phyloP scores from a whole-genome alignment of 2,329 filamentous ascomycete genomes.

The Colletotrichum sp. region DNA sequence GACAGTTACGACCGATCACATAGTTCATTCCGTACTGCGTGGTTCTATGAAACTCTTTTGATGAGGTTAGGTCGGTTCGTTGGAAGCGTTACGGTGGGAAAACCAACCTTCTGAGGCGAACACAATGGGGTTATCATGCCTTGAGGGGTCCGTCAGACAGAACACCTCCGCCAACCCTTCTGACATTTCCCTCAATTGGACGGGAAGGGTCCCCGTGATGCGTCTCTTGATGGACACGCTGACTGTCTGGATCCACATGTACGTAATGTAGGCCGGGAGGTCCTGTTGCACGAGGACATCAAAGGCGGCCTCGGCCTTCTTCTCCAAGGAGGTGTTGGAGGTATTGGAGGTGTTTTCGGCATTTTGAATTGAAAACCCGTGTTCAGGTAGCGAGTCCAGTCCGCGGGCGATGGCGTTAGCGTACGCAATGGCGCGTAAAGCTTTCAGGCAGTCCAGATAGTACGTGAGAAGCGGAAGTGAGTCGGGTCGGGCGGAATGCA shows the following conservation, averaged over 20 bases:
- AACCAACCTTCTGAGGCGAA: slow-evolving; percentile 74
- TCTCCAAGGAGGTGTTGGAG: slow-evolving; percentile 63
- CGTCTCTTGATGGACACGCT: slow-evolving; percentile 71
- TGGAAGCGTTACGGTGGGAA: accelerated
- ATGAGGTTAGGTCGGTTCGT: not conserved
- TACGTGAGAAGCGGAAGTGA: slow-evolving; percentile 73
- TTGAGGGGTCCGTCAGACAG: slow-evolving; percentile 76
- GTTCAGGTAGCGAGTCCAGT: slow-evolving; percentile 59
- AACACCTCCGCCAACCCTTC: slow-evolving; percentile 80
- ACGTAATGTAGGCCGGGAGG: slow-evolving; percentile 73
- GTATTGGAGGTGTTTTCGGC: slow-evolving; percentile 61
- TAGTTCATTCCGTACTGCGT: slow-evolving; percentile 79
- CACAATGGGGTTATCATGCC: slow-evolving; percentile 77
- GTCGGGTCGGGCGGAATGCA: slow-evolving; percentile 62
- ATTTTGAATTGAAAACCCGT: slow-evolving; percentile 58
- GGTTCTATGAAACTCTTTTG: slow-evolving; percentile 69
- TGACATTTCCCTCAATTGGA: slow-evolving; percentile 69
- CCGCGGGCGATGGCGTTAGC: slow-evolving; percentile 71
- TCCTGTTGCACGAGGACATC: slow-evolving; percentile 69
- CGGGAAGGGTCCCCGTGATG: slow-evolving; percentile 70
- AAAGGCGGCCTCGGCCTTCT: slow-evolving; percentile 70
- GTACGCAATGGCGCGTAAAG: slow-evolving; percentile 72
- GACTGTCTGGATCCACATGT: slow-evolving; percentile 72
- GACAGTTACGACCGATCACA: slow-evolving; percentile 76
- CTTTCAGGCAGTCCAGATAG: slow-evolving; percentile 75